A percentile compares a stretch with the other conserved stretches of the same genome.
phyloP scores from a whole-genome alignment of 1,284 basidiomycete species.

The Cerioporus squamosus region DNA sequence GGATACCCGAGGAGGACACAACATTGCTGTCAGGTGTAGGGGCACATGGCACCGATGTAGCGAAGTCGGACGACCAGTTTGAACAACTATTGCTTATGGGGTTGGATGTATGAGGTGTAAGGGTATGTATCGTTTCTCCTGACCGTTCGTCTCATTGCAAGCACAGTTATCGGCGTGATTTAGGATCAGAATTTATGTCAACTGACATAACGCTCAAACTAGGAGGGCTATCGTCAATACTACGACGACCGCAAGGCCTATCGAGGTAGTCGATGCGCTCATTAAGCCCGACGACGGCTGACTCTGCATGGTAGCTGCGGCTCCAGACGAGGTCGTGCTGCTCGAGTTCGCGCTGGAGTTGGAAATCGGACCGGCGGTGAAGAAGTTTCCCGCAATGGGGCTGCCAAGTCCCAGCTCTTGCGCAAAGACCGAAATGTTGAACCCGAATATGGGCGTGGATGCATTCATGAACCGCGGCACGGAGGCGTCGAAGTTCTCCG shows the following conservation, averaged over 20 bases:
- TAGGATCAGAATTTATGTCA: no score
- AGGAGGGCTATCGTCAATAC: no score
- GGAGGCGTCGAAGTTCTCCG: conserved; percentile 19
- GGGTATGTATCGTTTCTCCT: neutral
- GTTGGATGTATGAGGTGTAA: conserved; percentile 5
- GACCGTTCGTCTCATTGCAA: neutral
- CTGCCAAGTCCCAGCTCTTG: conserved; percentile 24
- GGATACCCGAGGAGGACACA: conserved; percentile 52
- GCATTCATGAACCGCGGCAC: conserved; percentile 18
- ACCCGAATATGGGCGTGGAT: conserved; percentile 23
- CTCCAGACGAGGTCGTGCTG: neutral
- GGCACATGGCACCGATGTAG: conserved; percentile 42
- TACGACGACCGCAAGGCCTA: neutral
- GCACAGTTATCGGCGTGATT: no score
- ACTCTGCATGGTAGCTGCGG: neutral
- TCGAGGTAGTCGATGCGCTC: neutral
- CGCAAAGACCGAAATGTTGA: conserved; percentile 30
- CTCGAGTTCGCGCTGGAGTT: neutral
- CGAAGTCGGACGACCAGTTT: conserved; percentile 69
- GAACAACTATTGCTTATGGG: conserved; percentile 68
- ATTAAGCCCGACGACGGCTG: neutral
- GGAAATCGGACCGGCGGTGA: conserved; percentile 21
- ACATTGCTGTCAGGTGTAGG: conserved; percentile 62
- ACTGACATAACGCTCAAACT: no score
- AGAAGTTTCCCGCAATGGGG: conserved; percentile 33